Percentiles rank a stretch among this genome's conserved stretches.
phyloP scores from a whole-genome alignment of 352 stramenopile genomes.

The Globisporangium orthogonon region DNA sequence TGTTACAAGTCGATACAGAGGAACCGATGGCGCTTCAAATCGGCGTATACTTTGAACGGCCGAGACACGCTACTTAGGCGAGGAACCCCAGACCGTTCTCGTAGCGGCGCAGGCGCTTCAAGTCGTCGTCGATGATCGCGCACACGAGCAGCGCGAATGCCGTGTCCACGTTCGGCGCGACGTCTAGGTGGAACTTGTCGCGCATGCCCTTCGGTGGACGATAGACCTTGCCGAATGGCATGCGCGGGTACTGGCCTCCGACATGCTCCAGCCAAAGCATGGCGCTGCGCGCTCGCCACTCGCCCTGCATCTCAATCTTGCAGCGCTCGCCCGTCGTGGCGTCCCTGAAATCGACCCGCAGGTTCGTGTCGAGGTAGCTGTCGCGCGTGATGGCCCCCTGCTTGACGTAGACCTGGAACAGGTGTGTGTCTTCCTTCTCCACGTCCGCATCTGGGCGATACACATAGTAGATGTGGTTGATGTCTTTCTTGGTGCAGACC shows the following conservation, averaged over 20 bases:
- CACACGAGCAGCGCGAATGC: conserved; percentile 7
- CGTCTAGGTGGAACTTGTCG: conserved; percentile 2
- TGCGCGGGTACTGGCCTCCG: not conserved
- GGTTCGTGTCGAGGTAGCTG: conserved; percentile 2
- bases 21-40: too few species aligned
- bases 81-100: conserved; percentile 1
- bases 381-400: not conserved
- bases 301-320: conserved; percentile 3
- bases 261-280: conserved; percentile 7
- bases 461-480: conserved; percentile 3
- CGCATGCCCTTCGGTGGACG: not conserved
- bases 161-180: conserved; percentile 5
- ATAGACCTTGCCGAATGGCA: conserved; percentile 3
- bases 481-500: not conserved
- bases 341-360: conserved; percentile 10
- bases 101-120: conserved; percentile 1
- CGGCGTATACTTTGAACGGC: too few species aligned
- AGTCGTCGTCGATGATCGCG: conserved; percentile 6
- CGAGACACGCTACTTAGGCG: not conserved
- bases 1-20: too few species aligned
- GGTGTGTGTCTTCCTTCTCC: not conserved
- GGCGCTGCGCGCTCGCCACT: conserved; percentile 2
- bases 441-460: conserved; percentile 1
- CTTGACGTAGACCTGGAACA: conserved; percentile 10
- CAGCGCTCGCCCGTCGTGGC: conserved; percentile 4